These are phyloP conservation scores for Sesbania bispinosa DNA, from an alignment of 306 rosid species.

Conservation along the genomic window DNA sequence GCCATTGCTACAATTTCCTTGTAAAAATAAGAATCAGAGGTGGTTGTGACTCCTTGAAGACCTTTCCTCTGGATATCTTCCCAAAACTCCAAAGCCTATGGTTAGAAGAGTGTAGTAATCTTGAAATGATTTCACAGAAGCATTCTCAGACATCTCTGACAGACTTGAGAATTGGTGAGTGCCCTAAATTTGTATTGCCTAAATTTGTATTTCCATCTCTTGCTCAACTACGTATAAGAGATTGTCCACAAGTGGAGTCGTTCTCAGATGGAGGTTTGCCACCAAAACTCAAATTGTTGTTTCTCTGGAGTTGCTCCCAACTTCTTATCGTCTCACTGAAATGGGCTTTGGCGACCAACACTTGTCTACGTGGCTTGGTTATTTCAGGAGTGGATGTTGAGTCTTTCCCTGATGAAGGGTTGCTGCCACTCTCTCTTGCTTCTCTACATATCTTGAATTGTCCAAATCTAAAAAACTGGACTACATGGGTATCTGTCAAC, in stretches of 20 bases:
- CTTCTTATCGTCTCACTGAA: no score
- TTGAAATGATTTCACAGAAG: not conserved
- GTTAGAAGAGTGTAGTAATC: not conserved
- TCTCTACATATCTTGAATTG: rapidly evolving
- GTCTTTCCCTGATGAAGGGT: no score
- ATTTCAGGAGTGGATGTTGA: no score
- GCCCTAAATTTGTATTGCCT: not conserved
- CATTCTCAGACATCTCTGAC: rapidly evolving
- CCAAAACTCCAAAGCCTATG: not conserved
- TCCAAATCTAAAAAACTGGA: not conserved
- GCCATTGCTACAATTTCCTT: not conserved
- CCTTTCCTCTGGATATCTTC: not conserved
- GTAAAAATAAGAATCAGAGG: not conserved
- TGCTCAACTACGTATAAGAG: not conserved
- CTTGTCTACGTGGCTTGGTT: no score
- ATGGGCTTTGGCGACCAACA: no score
- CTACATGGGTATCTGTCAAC: not conserved
- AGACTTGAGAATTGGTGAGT: not conserved
- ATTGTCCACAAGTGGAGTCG: constrained; percentile 16
- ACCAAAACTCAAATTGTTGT: not conserved
- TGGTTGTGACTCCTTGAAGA: not conserved
- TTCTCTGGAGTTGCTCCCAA: no score
- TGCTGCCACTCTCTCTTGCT: no score
- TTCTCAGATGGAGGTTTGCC: constrained; percentile 19
- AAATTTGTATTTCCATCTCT: constrained; percentile 6